These are phyloP conservation scores for Lathyrus aphaca DNA, from an alignment of 306 rosid species.

Conservation along the genomic window DNA sequence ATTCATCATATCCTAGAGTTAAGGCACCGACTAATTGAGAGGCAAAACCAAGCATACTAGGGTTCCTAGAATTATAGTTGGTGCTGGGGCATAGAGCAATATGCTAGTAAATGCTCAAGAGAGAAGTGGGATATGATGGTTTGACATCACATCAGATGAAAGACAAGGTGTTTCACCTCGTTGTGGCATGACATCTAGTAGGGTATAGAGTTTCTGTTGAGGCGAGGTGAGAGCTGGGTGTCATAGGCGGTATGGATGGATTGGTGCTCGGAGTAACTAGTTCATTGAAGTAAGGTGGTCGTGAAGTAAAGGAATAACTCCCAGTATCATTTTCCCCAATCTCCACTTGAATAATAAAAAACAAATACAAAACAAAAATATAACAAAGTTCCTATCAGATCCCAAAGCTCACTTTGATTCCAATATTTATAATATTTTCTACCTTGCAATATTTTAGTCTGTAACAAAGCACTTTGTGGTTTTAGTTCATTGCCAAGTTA, in stretches of 20 bases:
- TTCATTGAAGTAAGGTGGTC: background rate
- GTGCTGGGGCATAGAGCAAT: background rate
- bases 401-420: background rate
- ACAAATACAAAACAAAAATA: no score
- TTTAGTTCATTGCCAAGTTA: slow-evolving; percentile 14
- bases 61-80: background rate
- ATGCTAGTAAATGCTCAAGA: background rate
- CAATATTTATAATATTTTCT: slow-evolving; percentile 1
- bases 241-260: background rate
- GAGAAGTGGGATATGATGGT: background rate
- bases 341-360: no score
- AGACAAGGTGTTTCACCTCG: background rate
- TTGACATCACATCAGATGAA: background rate
- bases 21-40: background rate
- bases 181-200: background rate
- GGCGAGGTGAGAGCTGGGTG: background rate
- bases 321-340: no score
- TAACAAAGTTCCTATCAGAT: slow-evolving; percentile 4
- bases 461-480: slow-evolving; percentile 16
- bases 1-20: background rate
- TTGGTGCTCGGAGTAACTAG: background rate
- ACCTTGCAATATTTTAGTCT: slow-evolving; percentile 9
- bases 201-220: background rate
- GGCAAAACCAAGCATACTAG: background rate
- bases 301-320: background rate